phyloP scores from a whole-genome alignment of 2,329 filamentous ascomycete species.

The Phyllosticta citrichinensis region DNA sequence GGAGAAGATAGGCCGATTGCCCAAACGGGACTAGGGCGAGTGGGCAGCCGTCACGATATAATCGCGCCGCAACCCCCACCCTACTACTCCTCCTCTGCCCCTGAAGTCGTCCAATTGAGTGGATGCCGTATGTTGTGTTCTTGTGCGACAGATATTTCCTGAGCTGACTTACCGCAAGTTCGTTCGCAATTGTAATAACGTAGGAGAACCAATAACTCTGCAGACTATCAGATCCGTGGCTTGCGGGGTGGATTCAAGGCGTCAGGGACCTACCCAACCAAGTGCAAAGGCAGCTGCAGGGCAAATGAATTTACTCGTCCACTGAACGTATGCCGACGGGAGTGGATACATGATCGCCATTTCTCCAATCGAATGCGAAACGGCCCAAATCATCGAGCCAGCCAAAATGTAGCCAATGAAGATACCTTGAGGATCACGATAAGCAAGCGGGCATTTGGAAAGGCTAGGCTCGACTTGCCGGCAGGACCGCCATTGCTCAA shows the following conservation, averaged over 20 bases:
- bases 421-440: conserved; percentile 18
- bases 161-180: conserved; percentile 12
- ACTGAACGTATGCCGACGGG: conserved; percentile 38
- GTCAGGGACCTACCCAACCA: conserved; percentile 26
- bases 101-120: no score
- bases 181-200: conserved; percentile 35
- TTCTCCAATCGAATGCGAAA: conserved; percentile 38
- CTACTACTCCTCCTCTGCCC: no score
- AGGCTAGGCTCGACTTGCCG: conserved; percentile 5
- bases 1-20: no score
- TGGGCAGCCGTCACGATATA: no score
- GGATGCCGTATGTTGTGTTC: no score
- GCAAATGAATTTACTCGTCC: conserved; percentile 37
- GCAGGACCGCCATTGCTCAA: conserved; percentile 34
- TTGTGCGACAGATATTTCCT: no score
- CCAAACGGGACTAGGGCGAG: no score
- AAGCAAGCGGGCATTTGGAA: neutral
- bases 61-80: no score
- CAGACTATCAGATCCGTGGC: neutral
- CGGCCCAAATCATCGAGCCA: conserved; percentile 33
- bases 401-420: conserved; percentile 37
- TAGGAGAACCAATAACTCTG: conserved; percentile 35
- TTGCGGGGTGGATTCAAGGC: neutral
- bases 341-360: conserved; percentile 39
- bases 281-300: conserved; percentile 35